Percentiles rank a stretch among this genome's conserved stretches.
phyloP scores from a whole-genome alignment of 441 rosid genomes.

The Gossypium trilobum region DNA sequence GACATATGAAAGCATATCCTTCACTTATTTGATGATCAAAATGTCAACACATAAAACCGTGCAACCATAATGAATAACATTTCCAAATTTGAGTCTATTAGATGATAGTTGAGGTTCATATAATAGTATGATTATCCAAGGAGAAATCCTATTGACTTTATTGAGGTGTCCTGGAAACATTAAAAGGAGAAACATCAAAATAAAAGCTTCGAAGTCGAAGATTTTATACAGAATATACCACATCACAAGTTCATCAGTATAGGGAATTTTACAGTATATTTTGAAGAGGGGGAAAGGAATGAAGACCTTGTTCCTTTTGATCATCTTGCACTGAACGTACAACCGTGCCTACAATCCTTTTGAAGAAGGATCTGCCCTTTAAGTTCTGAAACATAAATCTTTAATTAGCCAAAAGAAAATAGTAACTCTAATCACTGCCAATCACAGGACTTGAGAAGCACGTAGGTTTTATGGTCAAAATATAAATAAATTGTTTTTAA shows the following conservation, averaged over 20 bases:
- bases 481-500: background rate
- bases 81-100: background rate
- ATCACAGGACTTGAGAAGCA: background rate
- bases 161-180: background rate
- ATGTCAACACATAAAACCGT: no score
- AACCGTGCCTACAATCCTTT: conserved; percentile 84
- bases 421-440: background rate
- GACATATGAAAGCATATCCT: no score
- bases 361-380: conserved; percentile 69
- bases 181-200: background rate
- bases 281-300: conserved; percentile 5
- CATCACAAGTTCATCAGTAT: background rate
- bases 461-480: background rate
- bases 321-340: conserved; percentile 95
- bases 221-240: background rate
- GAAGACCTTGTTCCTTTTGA: conserved; percentile 91
- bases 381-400: conserved; percentile 47
- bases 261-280: conserved; percentile 1
- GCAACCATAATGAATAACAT: background rate
- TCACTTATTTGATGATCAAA: no score
- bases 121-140: background rate
- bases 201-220: background rate
- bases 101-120: background rate
- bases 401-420: conserved; percentile 17
- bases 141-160: background rate